phyloP scores from a whole-genome alignment of 352 stramenopile species.

The Phytophthora sojae region DNA sequence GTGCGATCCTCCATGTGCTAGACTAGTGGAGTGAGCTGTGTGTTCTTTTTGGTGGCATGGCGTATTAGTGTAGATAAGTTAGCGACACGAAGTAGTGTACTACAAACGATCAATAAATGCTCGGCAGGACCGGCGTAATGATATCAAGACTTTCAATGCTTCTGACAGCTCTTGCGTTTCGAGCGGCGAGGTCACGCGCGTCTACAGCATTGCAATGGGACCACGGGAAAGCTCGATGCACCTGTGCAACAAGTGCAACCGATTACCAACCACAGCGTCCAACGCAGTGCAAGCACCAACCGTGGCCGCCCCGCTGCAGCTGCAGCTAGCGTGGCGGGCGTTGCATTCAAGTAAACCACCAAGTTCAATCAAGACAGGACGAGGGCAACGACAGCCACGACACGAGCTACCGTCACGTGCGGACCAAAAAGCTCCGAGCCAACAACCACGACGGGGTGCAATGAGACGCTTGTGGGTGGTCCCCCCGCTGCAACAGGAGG shows the following conservation, averaged over 20 bases:
- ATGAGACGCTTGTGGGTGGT: slow-evolving; percentile 7
- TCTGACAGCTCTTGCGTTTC: slow-evolving; percentile 22
- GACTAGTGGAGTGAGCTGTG: slow-evolving; percentile 11
- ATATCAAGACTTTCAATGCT: slow-evolving; percentile 8
- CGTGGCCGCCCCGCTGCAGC: background rate
- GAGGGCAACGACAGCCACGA: background rate
- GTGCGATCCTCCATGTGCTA: slow-evolving; percentile 54
- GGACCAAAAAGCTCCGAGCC: slow-evolving; percentile 5
- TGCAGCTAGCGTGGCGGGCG: background rate
- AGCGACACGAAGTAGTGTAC: slow-evolving; percentile 35
- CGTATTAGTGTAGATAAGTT: slow-evolving; percentile 35
- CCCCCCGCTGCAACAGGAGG: slow-evolving; percentile 18
- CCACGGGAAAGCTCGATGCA: background rate
- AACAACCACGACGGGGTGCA: background rate
- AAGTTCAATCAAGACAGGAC: slow-evolving; percentile 24
- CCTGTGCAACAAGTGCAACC: background rate
- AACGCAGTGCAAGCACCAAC: slow-evolving; percentile 10
- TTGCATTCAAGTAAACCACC: background rate
- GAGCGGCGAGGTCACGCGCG: slow-evolving; percentile 5
- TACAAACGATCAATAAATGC: slow-evolving; percentile 23
- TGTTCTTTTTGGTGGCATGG: slow-evolving; percentile 27
- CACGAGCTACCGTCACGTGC: slow-evolving; percentile 25
- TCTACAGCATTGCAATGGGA: slow-evolving; percentile 10
- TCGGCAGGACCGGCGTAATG: slow-evolving; percentile 24
- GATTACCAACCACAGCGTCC: slow-evolving; percentile 9